Base-by-base conservation (phyloP, 2,329 filamentous ascomycete species). In the Neonectria ditissima region DNA sequence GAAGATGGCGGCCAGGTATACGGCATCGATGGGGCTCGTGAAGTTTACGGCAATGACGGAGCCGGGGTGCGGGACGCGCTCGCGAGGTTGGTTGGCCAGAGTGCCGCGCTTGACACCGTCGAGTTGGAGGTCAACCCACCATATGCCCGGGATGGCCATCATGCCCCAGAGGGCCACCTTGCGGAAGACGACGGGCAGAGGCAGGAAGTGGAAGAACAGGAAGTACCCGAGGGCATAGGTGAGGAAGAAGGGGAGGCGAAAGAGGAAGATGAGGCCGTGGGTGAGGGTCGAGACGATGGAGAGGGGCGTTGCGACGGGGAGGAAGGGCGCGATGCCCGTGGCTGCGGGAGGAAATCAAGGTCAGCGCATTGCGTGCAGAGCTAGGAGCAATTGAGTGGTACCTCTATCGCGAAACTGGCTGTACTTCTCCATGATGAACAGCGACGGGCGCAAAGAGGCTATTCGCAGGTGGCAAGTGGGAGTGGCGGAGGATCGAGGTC, bases 81-180 rank as follows among this genome's bases (percentile, higher is more conserved):
- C 84, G 60, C 85, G 82, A 41, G 91, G 89, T 72, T 94, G 90
- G 74, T 91, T 90, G 50, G 91, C 90, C 32, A 97, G 84, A 26
- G 91, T 94, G 81, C 96, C 96, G 81, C 94, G 92, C 80, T 93
- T 94, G 57, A 99, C 96, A 62, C 95, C 95, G 77, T 99, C 96
- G 69, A 99, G 93, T 79, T 97, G 95, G n/a, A 99, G 83, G 79
- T 99, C 96, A 60, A 97, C 91, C 95, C 95, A 98, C 94, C 94
- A 98, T 62, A 99, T 92, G 28, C 96, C 95, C 0, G 94, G 93
- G 63, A 97, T 91, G 39, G 89, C 91, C 71, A 99, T 87, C 69
- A 98, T 87, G 65, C 89, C 87, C 95, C 96, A 98, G 56, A 98
- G 82, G 52, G 93, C 88, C 13, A 92, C 88, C 80, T 98, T 98